Evolutionary conservation across 768 basidiomycete species (phyloP).

Genomic region (Lentinula raphanica): DNA sequence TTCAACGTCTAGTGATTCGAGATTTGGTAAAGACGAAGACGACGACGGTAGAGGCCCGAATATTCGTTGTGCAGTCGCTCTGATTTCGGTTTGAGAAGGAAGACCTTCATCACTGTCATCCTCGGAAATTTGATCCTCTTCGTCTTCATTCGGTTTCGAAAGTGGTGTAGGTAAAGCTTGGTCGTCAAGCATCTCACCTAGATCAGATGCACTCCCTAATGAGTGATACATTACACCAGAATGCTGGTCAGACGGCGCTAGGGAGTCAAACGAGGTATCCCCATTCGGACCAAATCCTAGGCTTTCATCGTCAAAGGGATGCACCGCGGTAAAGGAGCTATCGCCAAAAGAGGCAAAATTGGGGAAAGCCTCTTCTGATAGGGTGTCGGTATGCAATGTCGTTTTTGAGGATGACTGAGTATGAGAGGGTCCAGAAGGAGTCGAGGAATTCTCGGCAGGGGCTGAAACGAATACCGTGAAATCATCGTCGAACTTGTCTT

Average conservation of each 20-base stretch:
- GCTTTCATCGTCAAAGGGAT: background rate
- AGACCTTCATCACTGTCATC: conserved; percentile 33
- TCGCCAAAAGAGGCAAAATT: background rate
- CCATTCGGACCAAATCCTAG: conserved; percentile 13
- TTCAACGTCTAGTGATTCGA: background rate
- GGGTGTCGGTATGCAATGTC: background rate
- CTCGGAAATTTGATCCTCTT: conserved; percentile 11
- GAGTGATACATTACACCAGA: conserved; percentile 39
- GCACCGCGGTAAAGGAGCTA: background rate
- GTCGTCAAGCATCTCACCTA: conserved; percentile 40
- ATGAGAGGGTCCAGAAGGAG: background rate
- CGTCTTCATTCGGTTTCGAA: conserved; percentile 10
- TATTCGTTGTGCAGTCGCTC: conserved; percentile 42
- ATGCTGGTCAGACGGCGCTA: conserved; percentile 11
- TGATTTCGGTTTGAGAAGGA: conserved; percentile 46
- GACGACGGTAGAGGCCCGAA: conserved; percentile 32
- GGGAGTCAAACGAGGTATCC: conserved; percentile 14
- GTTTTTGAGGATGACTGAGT: background rate
- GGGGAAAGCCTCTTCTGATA: background rate
- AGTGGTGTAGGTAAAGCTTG: background rate
- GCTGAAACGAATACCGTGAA: conserved; percentile 74
- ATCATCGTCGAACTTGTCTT: conserved; percentile 67
- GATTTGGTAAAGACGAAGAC: background rate
- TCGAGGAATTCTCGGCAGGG: conserved; percentile 22
- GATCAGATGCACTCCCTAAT: conserved; percentile 55